Evolutionary conservation across 345 rosid species (phyloP).

Genomic region (Noccaea caerulescens): DNA sequence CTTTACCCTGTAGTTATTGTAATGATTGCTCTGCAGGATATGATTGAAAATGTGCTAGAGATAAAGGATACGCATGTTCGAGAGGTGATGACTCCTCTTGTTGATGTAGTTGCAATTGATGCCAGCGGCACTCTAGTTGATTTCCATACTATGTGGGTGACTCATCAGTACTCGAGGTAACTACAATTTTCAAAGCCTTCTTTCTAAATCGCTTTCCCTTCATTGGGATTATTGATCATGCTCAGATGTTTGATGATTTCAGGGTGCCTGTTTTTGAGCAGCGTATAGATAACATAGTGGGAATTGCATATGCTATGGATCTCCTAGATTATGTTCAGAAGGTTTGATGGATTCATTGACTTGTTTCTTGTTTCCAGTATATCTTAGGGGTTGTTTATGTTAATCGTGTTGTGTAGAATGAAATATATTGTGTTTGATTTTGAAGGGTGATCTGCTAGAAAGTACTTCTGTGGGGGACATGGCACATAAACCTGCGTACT

Average conservation of each 20-base stretch:
- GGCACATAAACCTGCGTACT: conserved; percentile 99
- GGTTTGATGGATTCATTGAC: conserved; percentile 54
- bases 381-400: conserved; percentile 36
- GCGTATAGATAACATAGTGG: conserved; percentile 95
- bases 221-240: conserved; percentile 25
- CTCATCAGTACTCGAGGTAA: conserved; percentile 97
- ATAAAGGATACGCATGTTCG: conserved; percentile 96
- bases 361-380: conserved; percentile 18
- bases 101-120: conserved; percentile 97
- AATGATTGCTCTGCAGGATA: conserved; percentile 65
- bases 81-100: conserved; percentile 99
- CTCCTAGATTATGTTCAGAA: conserved; percentile 88
- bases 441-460: conserved; percentile 94
- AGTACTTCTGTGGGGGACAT: conserved; percentile 80
- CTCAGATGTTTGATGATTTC: conserved; percentile 36
- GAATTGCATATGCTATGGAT: conserved; percentile 99
- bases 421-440: conserved; percentile 60
- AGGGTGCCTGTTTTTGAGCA: conserved; percentile 99
- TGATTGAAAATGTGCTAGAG: conserved; percentile 99
- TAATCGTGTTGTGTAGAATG: conserved; percentile 50
- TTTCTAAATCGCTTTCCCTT: conserved; percentile 3
- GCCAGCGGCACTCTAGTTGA: conserved; percentile 78
- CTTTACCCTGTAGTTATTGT: conserved; percentile 33
- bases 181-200: background rate
- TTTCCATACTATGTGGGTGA: conserved; percentile 90